Evolutionary conservation across 2,329 filamentous ascomycete species (phyloP).

Genomic region (Pseudogymnoascus verrucosus): DNA sequence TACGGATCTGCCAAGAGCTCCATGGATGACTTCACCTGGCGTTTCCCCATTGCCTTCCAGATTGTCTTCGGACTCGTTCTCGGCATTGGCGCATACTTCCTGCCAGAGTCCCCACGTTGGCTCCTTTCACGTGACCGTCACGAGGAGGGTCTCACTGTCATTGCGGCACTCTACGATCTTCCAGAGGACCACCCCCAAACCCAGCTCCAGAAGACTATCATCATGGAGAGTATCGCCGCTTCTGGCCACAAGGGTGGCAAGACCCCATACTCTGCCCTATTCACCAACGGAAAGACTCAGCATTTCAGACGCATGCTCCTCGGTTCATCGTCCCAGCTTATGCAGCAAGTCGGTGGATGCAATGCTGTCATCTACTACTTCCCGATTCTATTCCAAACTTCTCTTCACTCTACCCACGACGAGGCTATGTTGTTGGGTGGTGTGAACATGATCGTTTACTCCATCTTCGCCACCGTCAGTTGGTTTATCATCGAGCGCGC

Average conservation of each 20-base stretch:
- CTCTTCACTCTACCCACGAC: conserved; percentile 39
- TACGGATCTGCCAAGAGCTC: conserved; percentile 85
- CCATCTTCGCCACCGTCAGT: conserved; percentile 44
- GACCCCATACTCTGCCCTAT: conserved; percentile 34
- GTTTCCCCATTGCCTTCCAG: conserved; percentile 81
- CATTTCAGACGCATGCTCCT: conserved; percentile 47
- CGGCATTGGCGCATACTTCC: conserved; percentile 74
- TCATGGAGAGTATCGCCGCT: conserved; percentile 32
- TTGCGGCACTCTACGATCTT: conserved; percentile 82
- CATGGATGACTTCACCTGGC: conserved; percentile 76
- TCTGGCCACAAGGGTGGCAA: conserved; percentile 25
- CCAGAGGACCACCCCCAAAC: conserved; percentile 37
- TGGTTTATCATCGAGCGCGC: conserved; percentile 49
- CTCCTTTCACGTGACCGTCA: conserved; percentile 93
- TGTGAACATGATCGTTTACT: conserved; percentile 48
- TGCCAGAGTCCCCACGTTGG: conserved; percentile 96
- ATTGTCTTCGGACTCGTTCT: conserved; percentile 84
- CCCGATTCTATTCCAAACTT: conserved; percentile 42
- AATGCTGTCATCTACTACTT: conserved; percentile 41
- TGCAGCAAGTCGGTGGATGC: conserved; percentile 43
- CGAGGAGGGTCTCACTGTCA: conserved; percentile 93
- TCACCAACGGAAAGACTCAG: conserved; percentile 45
- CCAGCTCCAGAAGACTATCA: conserved; percentile 26
- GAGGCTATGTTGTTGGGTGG: conserved; percentile 46
- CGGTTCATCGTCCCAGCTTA: conserved; percentile 41